phyloP scores from a whole-genome alignment of 768 basidiomycete species.

The Boletales sp. region DNA sequence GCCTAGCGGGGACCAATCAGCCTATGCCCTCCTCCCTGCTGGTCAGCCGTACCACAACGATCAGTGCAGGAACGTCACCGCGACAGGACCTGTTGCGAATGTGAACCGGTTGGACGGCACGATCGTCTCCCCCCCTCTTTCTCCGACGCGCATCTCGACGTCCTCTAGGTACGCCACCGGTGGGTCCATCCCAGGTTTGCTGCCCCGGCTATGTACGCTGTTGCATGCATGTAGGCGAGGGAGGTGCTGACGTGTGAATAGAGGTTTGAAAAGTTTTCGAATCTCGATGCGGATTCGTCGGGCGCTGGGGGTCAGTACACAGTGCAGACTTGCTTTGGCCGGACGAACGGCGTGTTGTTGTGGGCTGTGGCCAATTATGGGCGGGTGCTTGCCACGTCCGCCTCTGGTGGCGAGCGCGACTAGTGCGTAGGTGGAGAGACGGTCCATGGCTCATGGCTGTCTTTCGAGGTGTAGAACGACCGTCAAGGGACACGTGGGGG shows the following conservation, averaged over 20 bases:
- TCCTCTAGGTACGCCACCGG: conserved; percentile 75
- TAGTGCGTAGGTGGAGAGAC: no score
- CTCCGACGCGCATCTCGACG: background rate
- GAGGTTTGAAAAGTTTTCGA: conserved; percentile 92
- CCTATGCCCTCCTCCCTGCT: conserved; percentile 65
- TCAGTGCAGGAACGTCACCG: conserved; percentile 43
- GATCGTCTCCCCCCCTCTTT: conserved; percentile 21
- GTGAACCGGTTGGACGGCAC: conserved; percentile 52
- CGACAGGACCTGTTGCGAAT: conserved; percentile 54
- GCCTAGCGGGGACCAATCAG: conserved; percentile 47
- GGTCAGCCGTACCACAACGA: conserved; percentile 58
- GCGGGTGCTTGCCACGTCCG: conserved; percentile 56
- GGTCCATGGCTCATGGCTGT: no score
- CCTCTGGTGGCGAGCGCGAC: conserved; percentile 23
- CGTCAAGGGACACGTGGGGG: no score
- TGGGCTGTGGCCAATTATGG: conserved; percentile 75
- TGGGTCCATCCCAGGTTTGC: conserved; percentile 68
- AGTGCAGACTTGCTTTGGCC: conserved; percentile 84
- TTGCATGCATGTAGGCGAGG: no score
- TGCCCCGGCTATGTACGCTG: conserved; percentile 68
- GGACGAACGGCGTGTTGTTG: conserved; percentile 82
- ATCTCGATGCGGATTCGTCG: conserved; percentile 70
- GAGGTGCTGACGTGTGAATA: conserved; percentile 19
- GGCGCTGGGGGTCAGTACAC: conserved; percentile 86
- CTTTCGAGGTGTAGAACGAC: no score